Evolutionary conservation across 2,329 filamentous ascomycete species (phyloP), one percentile per base, ranked within the genome.

Genomic region (Fusarium sp.): DNA sequence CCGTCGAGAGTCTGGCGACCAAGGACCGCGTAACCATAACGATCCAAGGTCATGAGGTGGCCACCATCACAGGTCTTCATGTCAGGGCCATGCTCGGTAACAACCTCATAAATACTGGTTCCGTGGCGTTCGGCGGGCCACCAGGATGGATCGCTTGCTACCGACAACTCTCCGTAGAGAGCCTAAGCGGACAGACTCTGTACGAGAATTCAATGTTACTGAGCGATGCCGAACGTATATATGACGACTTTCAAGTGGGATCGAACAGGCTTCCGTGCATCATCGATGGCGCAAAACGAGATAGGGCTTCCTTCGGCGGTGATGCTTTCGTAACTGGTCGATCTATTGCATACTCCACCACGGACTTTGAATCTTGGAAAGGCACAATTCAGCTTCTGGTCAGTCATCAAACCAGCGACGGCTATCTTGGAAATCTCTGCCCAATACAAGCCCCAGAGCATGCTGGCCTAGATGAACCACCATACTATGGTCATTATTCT

Each of bases 381-480:
- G 59, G 45, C 0, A 50, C 59, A 0, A 49, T 60, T 2, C 29
- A 51, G 3, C 45, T 62, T 2, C 12, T 62, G 1, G 6, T 51
- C 1, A 62, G 59, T 1, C 59, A 62, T 5, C 59, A 62, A 1
- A 45, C n/a, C 3, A 60, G 51, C 9, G 45, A 62, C 7, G 59
- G 59, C 1, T 62, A 62, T n/a, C 45, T 62, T 12, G 54, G 59
- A 0, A 62, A 62, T 18, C 38, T 62, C 1, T 59, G 44, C 2
- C 59, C 59, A 1, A 24, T 62, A n/a, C 59, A 62, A 14, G 59
- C 59, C 1, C 59, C 59, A 10, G 20, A n/a, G 9, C 59, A 62
- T 9, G 12, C 22, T 11, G 22, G 24, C 0, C 2, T 12, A 20
- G 45, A 51, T 4, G 54, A 60, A 1, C 59, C 59, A 3, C 54